A percentile compares a stretch with the other conserved stretches of the same genome.
Conservation (phyloP, 2,329 filamentous ascomycete genomes). For the Hortaea sp. region DNA sequence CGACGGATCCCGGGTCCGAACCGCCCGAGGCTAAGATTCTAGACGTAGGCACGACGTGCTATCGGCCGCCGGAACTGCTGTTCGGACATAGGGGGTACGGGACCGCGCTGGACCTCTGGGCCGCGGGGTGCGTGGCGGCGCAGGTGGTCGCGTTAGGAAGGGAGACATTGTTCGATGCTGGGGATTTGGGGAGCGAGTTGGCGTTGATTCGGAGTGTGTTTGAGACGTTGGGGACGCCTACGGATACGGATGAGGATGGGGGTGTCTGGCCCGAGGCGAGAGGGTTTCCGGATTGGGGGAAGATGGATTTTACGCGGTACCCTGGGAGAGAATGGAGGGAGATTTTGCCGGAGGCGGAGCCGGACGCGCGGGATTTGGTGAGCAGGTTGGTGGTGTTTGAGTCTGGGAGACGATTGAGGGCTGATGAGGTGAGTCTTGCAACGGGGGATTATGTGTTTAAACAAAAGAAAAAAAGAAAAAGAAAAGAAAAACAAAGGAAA, state of each 20-base stretch:
- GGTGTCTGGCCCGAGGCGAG: slow-evolving; percentile 71
- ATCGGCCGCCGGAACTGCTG: slow-evolving; percentile 79
- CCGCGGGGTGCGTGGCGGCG: slow-evolving; percentile 70
- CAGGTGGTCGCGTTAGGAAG: slow-evolving; percentile 53
- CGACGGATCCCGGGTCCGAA: slow-evolving; percentile 50
- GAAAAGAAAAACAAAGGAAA: too few relatives aligned
- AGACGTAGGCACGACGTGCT: slow-evolving; percentile 87
- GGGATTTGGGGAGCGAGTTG: slow-evolving; percentile 84
- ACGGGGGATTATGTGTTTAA: too few relatives aligned
- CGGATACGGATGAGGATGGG: slow-evolving; percentile 26
- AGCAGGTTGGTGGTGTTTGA: slow-evolving; percentile 62
- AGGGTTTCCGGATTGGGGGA: slow-evolving; percentile 75
- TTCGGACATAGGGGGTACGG: slow-evolving; percentile 73
- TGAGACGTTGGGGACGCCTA: slow-evolving; percentile 75
- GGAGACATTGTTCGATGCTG: slow-evolving; percentile 68
- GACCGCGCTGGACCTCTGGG: slow-evolving; percentile 76
- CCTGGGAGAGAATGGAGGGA: slow-evolving; percentile 56
- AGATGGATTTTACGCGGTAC: slow-evolving; percentile 69
- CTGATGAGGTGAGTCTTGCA: slow-evolving; percentile 46
- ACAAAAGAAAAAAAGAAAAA: too few relatives aligned
- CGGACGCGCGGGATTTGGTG: slow-evolving; percentile 55
- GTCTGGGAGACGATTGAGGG: slow-evolving; percentile 54
- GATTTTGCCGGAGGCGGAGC: slow-evolving; percentile 53
- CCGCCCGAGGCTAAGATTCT: slow-evolving; percentile 62
- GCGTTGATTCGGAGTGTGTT: slow-evolving; percentile 89